phyloP scores from a whole-genome alignment of 2,329 filamentous ascomycete species.

The Hypoxylon sp. region DNA sequence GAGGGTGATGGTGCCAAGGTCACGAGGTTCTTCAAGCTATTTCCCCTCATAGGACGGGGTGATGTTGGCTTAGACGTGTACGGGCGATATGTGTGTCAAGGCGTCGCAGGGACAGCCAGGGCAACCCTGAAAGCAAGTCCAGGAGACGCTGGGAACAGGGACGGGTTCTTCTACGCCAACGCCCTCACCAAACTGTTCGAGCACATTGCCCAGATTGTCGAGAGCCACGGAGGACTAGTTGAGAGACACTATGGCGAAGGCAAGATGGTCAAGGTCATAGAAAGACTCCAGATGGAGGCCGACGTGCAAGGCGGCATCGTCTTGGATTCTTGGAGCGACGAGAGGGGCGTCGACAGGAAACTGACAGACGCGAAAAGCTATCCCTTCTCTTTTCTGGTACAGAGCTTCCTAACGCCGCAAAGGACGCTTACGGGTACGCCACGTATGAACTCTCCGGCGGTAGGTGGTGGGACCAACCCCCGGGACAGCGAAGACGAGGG shows the following conservation, averaged over 20 bases:
- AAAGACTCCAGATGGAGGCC: slow-evolving; percentile 90
- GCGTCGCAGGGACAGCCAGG: slow-evolving; percentile 85
- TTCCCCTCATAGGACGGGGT: slow-evolving; percentile 88
- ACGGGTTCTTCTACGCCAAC: slow-evolving; percentile 90
- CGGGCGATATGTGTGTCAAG: slow-evolving; percentile 93
- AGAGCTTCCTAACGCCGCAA: slow-evolving; percentile 84
- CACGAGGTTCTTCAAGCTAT: slow-evolving; percentile 97
- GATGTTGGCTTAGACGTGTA: slow-evolving; percentile 94
- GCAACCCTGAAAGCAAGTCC: slow-evolving; percentile 77
- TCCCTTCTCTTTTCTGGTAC: slow-evolving; percentile 94
- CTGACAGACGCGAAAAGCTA: slow-evolving; percentile 97
- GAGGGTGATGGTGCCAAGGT: slow-evolving; percentile 90
- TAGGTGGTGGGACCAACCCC: slow-evolving; percentile 60
- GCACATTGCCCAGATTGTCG: slow-evolving; percentile 96
- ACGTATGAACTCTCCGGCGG: slow-evolving; percentile 78
- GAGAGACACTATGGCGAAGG: slow-evolving; percentile 92
- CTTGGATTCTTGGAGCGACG: slow-evolving; percentile 93
- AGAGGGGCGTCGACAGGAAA: slow-evolving; percentile 82
- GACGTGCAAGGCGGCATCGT: slow-evolving; percentile 97
- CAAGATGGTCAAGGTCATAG: slow-evolving; percentile 94
- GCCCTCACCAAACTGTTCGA: slow-evolving; percentile 92
- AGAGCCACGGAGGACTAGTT: slow-evolving; percentile 87
- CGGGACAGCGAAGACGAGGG: slow-evolving; percentile 85
- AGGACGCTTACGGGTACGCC: slow-evolving; percentile 67
- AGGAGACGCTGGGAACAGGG: slow-evolving; percentile 67